These are phyloP conservation scores for Boechera retrofracta DNA, from an alignment of 345 rosid species.

Conservation along the genomic window DNA sequence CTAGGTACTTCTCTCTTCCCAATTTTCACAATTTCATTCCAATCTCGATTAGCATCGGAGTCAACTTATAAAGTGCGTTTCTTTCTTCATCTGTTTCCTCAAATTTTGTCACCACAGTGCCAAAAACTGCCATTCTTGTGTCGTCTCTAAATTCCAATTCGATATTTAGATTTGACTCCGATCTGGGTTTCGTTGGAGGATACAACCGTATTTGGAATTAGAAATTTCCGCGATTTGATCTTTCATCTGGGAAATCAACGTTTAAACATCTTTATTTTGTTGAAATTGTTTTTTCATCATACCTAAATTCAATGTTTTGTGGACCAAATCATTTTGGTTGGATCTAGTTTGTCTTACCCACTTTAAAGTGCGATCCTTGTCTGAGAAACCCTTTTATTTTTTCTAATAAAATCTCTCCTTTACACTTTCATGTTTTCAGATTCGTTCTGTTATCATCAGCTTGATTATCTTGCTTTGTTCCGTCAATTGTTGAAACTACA, in stretches of 20 bases:
- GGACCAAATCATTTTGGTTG: background rate
- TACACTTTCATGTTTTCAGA: background rate
- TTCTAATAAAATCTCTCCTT: background rate
- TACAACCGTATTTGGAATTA: background rate
- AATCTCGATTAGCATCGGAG: conserved; percentile 30
- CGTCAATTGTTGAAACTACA: too few relatives aligned
- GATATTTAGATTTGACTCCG: background rate
- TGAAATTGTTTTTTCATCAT: background rate
- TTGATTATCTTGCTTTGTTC: too few relatives aligned
- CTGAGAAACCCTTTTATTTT: background rate
- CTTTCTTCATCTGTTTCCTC: conserved; percentile 14
- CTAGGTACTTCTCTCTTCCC: conserved; percentile 31
- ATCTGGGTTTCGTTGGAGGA: background rate
- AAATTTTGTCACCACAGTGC: background rate
- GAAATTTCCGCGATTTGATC: conserved; percentile 14
- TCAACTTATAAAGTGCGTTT: conserved; percentile 35
- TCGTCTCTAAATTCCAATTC: background rate
- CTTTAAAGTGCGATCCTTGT: background rate
- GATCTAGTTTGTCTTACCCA: conserved; percentile 20
- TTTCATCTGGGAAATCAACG: background rate
- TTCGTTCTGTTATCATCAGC: too few relatives aligned
- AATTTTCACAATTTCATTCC: background rate
- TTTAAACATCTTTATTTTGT: background rate
- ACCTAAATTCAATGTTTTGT: background rate
- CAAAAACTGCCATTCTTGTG: conserved; percentile 1